Base-by-base conservation (phyloP, 306 rosid species). In the Dryas drummondii region DNA sequence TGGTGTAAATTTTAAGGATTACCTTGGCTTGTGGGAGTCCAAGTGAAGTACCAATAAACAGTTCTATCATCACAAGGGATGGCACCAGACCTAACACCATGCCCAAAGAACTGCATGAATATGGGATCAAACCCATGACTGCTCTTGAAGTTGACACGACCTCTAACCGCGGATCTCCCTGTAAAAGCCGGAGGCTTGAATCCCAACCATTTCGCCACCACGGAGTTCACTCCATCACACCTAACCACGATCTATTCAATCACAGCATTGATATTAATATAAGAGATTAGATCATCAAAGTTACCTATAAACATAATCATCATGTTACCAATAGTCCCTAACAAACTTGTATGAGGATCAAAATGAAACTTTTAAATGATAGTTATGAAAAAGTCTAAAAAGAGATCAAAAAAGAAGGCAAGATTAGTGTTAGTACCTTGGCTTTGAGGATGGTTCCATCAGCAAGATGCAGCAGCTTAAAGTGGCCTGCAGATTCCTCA, bases 381-480 rank as follows among this genome's bases (percentile, higher is more conserved):
- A 32, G 37, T 32, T 32, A 32, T 32, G 37, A 32, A 32, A 32
- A 32, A 32, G 37, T 32, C 37, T 32, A 32, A 32, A 32, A 32
- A 46, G 49, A 46, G 49, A 46, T 46, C 1, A 46, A 46, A 1
- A 46, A 2, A 46, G 2, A 46, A 5, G 49, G 49, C 49, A 46
- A 8, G 49, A 46, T 46, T 46, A 46, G 9, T 52, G 14, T 2
- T 45, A 32, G 47, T 82, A 84, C 92, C 92, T 87, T 86, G 42
- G 91, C 82, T 80, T 82, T 80, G 49, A 89, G 69, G 54, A 69
- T 49, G 4, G 87, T 80, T 75, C 91, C 92, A 86, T 91, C 90
- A 54, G 77, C 77, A 65, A 91, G 91, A 72, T 89, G 92, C 13
- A 86, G 4, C 11, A 84, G 68, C 78, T 89, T 91, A 17, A 51